phyloP scores from a whole-genome alignment of 768 basidiomycete genomes.

The Trametes meyenii region DNA sequence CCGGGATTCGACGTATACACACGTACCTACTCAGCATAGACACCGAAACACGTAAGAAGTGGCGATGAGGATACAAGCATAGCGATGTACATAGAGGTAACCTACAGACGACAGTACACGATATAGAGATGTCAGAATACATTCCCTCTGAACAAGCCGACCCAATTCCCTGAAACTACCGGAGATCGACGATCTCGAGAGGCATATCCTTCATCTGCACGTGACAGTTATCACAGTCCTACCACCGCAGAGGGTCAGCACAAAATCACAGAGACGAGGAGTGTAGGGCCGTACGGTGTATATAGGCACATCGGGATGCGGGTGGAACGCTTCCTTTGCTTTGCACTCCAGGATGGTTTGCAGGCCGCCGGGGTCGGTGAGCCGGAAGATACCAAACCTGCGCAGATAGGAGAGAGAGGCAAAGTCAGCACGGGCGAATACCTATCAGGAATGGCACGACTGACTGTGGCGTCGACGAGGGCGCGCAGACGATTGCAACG shows the following conservation, averaged over 20 bases:
- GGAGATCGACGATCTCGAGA: constrained; percentile 85
- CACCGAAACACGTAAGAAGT: too few relatives aligned
- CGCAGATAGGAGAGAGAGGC: neutral
- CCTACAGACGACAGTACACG: neutral
- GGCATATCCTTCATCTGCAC: constrained; percentile 74
- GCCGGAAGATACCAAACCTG: constrained; percentile 86
- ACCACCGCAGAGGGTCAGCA: neutral
- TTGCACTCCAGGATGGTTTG: constrained; percentile 68
- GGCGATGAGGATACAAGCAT: too few relatives aligned
- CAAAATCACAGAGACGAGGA: neutral
- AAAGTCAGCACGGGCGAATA: neutral
- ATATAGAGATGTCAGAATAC: neutral
- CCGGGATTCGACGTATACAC: too few relatives aligned
- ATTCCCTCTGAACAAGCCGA: neutral
- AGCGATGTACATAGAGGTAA: neutral
- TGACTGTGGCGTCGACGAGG: constrained; percentile 73
- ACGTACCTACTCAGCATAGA: too few relatives aligned
- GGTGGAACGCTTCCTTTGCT: constrained; percentile 80
- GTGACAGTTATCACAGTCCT: constrained; percentile 88
- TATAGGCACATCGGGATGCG: constrained; percentile 81
- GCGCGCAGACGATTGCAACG: constrained; percentile 91
- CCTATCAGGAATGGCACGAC: constrained; percentile 26
- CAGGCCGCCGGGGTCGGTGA: constrained; percentile 87
- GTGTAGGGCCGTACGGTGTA: constrained; percentile 66
- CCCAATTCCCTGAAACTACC: constrained; percentile 31